These are phyloP conservation scores for Backusella parvicylindrica DNA, from an alignment of 192 early-diverging fungal genomes.

Conservation along the genomic window DNA sequence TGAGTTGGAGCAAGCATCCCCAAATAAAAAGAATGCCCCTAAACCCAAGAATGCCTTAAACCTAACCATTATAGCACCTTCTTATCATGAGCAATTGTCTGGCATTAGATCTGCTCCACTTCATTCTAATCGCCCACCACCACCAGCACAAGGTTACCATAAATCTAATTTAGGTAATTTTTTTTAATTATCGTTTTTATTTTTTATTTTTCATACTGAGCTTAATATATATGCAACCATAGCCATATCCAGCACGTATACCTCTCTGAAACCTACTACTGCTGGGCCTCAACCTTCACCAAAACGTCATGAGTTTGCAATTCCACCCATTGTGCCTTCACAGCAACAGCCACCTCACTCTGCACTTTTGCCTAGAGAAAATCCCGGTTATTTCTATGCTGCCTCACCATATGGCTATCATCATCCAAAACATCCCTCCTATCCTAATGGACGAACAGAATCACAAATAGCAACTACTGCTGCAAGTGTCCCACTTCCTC, in stretches of 20 bases:
- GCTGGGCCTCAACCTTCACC: not conserved
- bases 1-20: not conserved
- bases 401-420: not conserved
- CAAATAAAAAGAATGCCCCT: not conserved
- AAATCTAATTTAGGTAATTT: slow-evolving; percentile 11
- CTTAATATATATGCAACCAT: not conserved
- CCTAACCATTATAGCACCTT: slow-evolving; percentile 14
- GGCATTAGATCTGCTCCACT: slow-evolving; percentile 12
- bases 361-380: not conserved
- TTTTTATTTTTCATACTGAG: not conserved
- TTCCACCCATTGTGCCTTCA: slow-evolving; percentile 35
- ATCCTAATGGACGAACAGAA: not conserved
- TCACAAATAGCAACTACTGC: slow-evolving; percentile 11
- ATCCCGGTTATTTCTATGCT: not conserved
- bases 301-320: slow-evolving; percentile 23
- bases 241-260: not conserved
- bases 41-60: slow-evolving; percentile 24
- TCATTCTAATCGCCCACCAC: not conserved
- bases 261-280: not conserved
- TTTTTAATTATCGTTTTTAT: not conserved
- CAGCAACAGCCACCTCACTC: slow-evolving; percentile 18
- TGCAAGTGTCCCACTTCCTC: slow-evolving; percentile 30
- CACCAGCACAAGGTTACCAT: not conserved
- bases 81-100: slow-evolving; percentile 3
- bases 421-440: not conserved